These are phyloP conservation scores for Pestalotiopsis sp. DNA, from an alignment of 2,329 filamentous ascomycete genomes.

Conservation along the genomic window DNA sequence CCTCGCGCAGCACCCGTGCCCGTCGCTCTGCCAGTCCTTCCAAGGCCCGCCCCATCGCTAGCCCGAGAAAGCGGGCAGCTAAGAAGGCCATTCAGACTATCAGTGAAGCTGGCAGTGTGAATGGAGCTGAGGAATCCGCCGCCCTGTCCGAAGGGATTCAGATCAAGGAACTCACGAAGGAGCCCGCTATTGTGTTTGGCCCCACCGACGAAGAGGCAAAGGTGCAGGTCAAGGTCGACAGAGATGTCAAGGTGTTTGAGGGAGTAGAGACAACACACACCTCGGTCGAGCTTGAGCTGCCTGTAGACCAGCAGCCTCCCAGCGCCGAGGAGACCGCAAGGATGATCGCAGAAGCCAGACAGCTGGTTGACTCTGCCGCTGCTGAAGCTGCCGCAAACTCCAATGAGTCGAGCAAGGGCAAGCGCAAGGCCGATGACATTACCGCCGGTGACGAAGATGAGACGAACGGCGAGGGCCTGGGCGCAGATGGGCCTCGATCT, in stretches of 20 bases:
- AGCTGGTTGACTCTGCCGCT: constrained; percentile 74
- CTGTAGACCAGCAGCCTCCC: constrained; percentile 63
- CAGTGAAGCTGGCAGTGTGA: constrained; percentile 35
- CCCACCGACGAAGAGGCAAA: constrained; percentile 57
- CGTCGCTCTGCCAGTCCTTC: constrained; percentile 60
- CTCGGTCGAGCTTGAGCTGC: constrained; percentile 74
- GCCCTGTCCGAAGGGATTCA: constrained; percentile 35
- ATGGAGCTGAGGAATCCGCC: constrained; percentile 38
- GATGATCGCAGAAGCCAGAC: constrained; percentile 83
- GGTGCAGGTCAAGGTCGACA: constrained; percentile 70
- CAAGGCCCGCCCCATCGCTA: constrained; percentile 52
- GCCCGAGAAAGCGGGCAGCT: constrained; percentile 54
- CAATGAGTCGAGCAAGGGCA: constrained; percentile 51
- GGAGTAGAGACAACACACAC: constrained; percentile 70
- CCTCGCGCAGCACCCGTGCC: constrained; percentile 45
- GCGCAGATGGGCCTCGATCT: constrained; percentile 46
- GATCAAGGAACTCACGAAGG: constrained; percentile 51
- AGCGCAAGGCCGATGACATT: constrained; percentile 75
- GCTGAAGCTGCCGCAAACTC: constrained; percentile 35
- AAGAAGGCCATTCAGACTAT: constrained; percentile 41
- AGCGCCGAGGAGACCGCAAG: constrained; percentile 75
- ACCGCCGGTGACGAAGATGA: constrained; percentile 64
- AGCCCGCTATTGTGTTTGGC: constrained; percentile 48
- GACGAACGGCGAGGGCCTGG: constrained; percentile 33
- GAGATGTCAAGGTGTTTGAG: constrained; percentile 47